phyloP scores from a whole-genome alignment of 805 yeast species.

The Kuraishia borneana region DNA sequence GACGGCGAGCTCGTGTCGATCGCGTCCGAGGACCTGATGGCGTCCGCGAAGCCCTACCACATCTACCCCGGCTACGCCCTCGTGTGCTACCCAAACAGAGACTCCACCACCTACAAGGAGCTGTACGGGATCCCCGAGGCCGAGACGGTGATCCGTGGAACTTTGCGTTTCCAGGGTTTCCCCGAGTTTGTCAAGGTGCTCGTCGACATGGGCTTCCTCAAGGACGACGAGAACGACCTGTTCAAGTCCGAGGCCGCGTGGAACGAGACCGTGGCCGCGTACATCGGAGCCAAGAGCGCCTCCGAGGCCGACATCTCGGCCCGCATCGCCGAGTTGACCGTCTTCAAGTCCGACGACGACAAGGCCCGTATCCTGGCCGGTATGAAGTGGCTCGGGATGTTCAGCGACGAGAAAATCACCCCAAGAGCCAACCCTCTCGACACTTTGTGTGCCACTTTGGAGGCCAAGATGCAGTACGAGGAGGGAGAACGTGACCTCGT shows the following conservation, averaged over 20 bases:
- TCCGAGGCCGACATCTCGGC: constrained; percentile 64
- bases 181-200: constrained; percentile 94
- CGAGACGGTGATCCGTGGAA: constrained; percentile 92
- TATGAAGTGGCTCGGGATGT: constrained; percentile 87
- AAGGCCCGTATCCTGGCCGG: constrained; percentile 83
- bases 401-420: constrained; percentile 62
- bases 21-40: constrained; percentile 87
- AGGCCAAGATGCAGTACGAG: constrained; percentile 91
- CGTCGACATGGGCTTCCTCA: constrained; percentile 87
- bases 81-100: constrained; percentile 97
- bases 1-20: constrained; percentile 76
- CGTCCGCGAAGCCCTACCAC: constrained; percentile 87
- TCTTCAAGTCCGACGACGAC: constrained; percentile 71
- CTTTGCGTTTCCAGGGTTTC: constrained; percentile 97
- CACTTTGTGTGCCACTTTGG: constrained; percentile 93
- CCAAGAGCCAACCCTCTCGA: constrained; percentile 95
- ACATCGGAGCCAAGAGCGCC: constrained; percentile 63
- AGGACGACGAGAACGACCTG: constrained; percentile 56
- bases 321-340: constrained; percentile 67
- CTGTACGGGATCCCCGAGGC: constrained; percentile 95
- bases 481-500: constrained; percentile 94
- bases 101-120: constrained; percentile 88
- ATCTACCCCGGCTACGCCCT: constrained; percentile 93
- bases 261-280: constrained; percentile 76
- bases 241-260: constrained; percentile 56